phyloP scores from a whole-genome alignment of 2,329 filamentous ascomycete genomes.

The Penicillium brevicompactum region DNA sequence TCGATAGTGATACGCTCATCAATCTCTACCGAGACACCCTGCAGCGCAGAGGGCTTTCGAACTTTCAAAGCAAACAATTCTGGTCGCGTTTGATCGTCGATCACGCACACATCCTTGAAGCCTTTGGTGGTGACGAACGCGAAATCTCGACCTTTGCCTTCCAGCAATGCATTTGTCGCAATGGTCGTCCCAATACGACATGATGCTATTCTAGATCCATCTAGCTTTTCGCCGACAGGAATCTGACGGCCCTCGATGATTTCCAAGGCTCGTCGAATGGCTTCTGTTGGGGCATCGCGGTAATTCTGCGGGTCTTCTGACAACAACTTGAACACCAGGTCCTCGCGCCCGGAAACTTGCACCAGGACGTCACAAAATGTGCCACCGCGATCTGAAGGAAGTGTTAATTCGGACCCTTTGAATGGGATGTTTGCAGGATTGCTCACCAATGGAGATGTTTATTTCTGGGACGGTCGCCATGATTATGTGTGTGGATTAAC shows the following conservation, averaged over 20 bases:
- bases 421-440: too few species aligned
- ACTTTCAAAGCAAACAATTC: slow-evolving; percentile 88
- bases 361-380: slow-evolving; percentile 35
- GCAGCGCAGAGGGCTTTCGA: slow-evolving; percentile 77
- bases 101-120: slow-evolving; percentile 59
- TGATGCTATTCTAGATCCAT: slow-evolving; percentile 15
- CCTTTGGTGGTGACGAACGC: slow-evolving; percentile 80
- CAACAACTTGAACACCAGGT: slow-evolving; percentile 34
- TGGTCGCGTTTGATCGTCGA: slow-evolving; percentile 84
- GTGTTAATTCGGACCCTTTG: neutral
- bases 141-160: slow-evolving; percentile 83
- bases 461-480: neutral
- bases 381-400: slow-evolving; percentile 25
- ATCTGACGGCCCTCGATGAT: slow-evolving; percentile 19
- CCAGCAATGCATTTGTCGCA: slow-evolving; percentile 84
- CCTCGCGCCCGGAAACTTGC: slow-evolving; percentile 22
- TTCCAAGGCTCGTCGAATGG: slow-evolving; percentile 74
- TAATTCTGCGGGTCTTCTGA: slow-evolving; percentile 34
- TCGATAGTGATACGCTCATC: slow-evolving; percentile 68
- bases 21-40: slow-evolving; percentile 76
- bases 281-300: slow-evolving; percentile 66
- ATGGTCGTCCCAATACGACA: slow-evolving; percentile 93
- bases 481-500: neutral
- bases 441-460: neutral
- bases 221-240: slow-evolving; percentile 15